Percentiles rank a stretch among this genome's conserved stretches.
Conservation (phyloP, 75 land plant species). For the Selaginella tamariscina region DNA sequence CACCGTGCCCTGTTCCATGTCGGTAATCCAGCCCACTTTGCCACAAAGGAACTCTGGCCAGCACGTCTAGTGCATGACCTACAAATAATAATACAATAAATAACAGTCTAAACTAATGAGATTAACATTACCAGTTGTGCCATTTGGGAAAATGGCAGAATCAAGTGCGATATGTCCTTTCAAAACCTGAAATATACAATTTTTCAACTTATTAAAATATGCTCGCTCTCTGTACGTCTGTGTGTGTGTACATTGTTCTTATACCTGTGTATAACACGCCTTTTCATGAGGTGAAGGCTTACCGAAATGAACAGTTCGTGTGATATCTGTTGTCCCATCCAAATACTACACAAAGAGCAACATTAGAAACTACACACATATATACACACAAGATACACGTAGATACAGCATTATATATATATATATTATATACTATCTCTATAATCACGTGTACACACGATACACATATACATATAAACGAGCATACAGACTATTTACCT, state of each 20-base stretch:
- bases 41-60: background rate
- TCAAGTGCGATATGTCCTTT: background rate
- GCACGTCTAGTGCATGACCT: background rate
- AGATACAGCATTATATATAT: too few relatives aligned
- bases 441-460: background rate
- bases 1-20: background rate
- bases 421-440: too few relatives aligned
- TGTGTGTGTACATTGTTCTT: too few relatives aligned
- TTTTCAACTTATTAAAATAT: too few relatives aligned
- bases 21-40: background rate
- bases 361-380: background rate
- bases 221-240: too few relatives aligned
- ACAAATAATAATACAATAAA: background rate
- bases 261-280: slow-evolving; percentile 89
- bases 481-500: slow-evolving; percentile 50
- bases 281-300: slow-evolving; percentile 89
- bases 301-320: slow-evolving; percentile 96
- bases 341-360: slow-evolving; percentile 78
- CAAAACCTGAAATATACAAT: slow-evolving; percentile 23
- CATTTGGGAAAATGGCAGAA: background rate
- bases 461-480: background rate
- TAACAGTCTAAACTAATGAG: background rate
- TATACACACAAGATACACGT: too few relatives aligned
- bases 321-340: slow-evolving; percentile 99
- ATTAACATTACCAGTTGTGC: slow-evolving; percentile 34